Percentiles rank a stretch among this genome's conserved stretches.
Evolutionary conservation across 2,329 filamentous ascomycete genomes (phyloP).

Genomic region (Botrytis medusae): DNA sequence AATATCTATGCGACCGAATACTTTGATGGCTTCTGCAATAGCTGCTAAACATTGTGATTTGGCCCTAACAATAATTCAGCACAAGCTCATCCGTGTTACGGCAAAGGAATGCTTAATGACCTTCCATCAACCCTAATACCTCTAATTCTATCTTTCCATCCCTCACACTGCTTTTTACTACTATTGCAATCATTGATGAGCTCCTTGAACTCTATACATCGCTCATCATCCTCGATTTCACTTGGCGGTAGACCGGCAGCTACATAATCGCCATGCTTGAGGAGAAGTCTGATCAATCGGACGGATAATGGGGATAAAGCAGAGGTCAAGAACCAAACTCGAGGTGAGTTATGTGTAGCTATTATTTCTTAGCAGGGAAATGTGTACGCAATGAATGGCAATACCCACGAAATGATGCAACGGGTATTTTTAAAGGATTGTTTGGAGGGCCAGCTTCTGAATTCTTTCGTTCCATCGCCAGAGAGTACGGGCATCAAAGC

Average conservation of each 20-base stretch:
- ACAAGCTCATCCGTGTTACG: background rate
- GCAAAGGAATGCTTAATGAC: background rate
- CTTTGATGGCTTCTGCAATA: conserved; percentile 79
- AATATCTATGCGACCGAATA: conserved; percentile 87
- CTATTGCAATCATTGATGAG: conserved; percentile 72
- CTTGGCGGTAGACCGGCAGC: conserved; percentile 77
- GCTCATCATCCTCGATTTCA: conserved; percentile 74
- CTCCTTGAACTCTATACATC: conserved; percentile 75
- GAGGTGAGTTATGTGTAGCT: conserved; percentile 68
- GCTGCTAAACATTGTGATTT: conserved; percentile 55
- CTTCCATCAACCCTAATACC: conserved; percentile 63
- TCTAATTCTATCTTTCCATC: conserved; percentile 77
- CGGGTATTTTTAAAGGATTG: conserved; percentile 28
- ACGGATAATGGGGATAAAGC: conserved; percentile 83
- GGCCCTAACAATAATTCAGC: conserved; percentile 33
- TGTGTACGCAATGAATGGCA: background rate
- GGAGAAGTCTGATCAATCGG: conserved; percentile 74
- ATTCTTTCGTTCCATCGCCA: conserved; percentile 44
- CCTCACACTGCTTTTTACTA: conserved; percentile 63
- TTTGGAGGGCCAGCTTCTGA: conserved; percentile 45
- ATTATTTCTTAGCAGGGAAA: conserved; percentile 23
- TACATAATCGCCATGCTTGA: conserved; percentile 89
- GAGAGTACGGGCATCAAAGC: background rate
- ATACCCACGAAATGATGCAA: conserved; percentile 36
- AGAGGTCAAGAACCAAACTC: conserved; percentile 90